Conservation (phyloP, 345 rosid genomes). For the Syzygium oleosum region DNA sequence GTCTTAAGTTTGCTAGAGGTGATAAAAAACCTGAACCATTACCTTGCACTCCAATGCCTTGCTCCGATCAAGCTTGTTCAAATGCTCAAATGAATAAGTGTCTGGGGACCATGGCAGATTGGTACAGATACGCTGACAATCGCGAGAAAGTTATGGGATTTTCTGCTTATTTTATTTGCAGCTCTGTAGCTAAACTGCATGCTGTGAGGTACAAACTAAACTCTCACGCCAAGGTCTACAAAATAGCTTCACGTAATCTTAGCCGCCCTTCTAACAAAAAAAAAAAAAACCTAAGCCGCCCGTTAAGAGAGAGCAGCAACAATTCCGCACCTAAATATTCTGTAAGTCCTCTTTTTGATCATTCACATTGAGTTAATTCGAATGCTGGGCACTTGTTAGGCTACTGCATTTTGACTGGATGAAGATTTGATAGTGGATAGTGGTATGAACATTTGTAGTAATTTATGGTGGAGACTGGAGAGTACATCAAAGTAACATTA, state of each 20-base stretch:
- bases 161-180: constrained; percentile 85
- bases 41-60: constrained; percentile 92
- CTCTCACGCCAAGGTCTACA: constrained; percentile 81
- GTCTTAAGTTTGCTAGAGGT: constrained; percentile 82
- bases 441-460: no score
- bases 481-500: no score
- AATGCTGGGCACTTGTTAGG: no score
- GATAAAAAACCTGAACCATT: constrained; percentile 92
- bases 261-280: constrained; percentile 8
- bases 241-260: constrained; percentile 70
- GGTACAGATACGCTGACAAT: no score
- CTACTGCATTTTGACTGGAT: no score
- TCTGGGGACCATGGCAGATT: constrained; percentile 86
- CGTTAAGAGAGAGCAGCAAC: constrained; percentile 67
- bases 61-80: constrained; percentile 90
- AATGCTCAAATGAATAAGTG: constrained; percentile 96
- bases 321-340: constrained; percentile 80
- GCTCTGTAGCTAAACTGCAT: constrained; percentile 68
- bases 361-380: no score
- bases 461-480: no score
- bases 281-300: neutral
- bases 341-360: neutral
- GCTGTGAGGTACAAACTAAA: constrained; percentile 91
- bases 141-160: constrained; percentile 72
- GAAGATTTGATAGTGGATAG: no score